Evolutionary conservation across 768 basidiomycete genomes (phyloP).

Genomic region (Pisolithus microcarpus): DNA sequence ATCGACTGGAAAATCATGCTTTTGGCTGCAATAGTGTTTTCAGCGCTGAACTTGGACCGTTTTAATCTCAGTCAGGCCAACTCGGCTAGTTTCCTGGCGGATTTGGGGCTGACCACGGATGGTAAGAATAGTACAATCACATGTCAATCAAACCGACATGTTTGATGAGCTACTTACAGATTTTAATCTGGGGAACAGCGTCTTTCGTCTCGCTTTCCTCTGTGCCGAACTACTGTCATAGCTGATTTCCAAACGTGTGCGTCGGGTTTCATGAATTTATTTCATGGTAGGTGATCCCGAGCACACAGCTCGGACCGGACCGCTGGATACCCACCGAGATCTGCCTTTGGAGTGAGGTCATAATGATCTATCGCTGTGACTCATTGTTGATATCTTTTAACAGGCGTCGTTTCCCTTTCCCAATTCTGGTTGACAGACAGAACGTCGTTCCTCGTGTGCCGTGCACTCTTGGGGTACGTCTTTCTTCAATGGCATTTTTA

Average conservation of each 20-base stretch:
- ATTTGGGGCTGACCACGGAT: constrained; percentile 47
- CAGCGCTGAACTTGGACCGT: constrained; percentile 49
- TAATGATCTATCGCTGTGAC: neutral
- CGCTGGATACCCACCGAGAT: constrained; percentile 59
- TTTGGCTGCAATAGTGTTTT: constrained; percentile 50
- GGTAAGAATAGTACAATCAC: constrained; percentile 14
- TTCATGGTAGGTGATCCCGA: neutral
- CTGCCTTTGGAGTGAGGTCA: constrained; percentile 38
- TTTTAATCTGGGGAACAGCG: constrained; percentile 49
- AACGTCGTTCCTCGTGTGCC: constrained; percentile 40
- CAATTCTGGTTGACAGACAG: constrained; percentile 53
- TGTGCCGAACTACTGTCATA: constrained; percentile 57
- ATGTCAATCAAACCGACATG: neutral
- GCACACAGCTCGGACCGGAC: constrained; percentile 47
- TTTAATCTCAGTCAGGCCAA: constrained; percentile 52
- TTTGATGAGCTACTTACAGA: constrained; percentile 25
- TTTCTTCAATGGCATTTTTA: neutral
- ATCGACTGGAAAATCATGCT: constrained; percentile 58
- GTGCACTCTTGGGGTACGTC: constrained; percentile 40
- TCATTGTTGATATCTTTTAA: neutral
- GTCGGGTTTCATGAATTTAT: constrained; percentile 4
- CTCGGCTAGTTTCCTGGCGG: constrained; percentile 49
- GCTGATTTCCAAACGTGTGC: constrained; percentile 50
- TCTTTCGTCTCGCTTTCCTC: constrained; percentile 48
- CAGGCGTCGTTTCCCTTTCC: constrained; percentile 36